Evolutionary conservation across 306 rosid species (phyloP), one percentile per base, ranked within the genome.

Genomic region (Dryas octopetala): DNA sequence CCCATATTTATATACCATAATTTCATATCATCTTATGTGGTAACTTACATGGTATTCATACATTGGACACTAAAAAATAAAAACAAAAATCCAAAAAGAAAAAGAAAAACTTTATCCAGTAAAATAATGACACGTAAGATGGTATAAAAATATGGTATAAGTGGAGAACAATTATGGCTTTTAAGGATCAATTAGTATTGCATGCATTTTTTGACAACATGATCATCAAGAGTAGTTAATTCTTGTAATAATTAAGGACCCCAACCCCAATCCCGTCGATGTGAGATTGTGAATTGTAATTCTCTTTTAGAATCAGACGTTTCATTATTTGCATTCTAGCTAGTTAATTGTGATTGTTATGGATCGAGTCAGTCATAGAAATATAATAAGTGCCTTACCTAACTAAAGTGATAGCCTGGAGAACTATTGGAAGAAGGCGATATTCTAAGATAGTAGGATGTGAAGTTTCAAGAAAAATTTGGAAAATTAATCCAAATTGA

Each of bases 141-240:
- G 19, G 19, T 19, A 19, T 19, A 19, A 19, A 19, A 19, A 19
- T 19, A 19, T 19, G 19, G 19, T 19, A 19, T 19, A 19, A 19
- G 19, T 19, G 19, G 19, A 19, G 5, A 15, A 38, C 1, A 12
- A 28, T 70, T 3, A 16, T 53, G 74, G 50, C 38, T 43, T 17
- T 50, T 0, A 2, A 44, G 28, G 40, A 74, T 44, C 78, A 73
- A 73, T 5, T 44, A 17, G 76, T 17, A 32, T 32, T 32, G 76
- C 28, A 23, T 5, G 12, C n/a, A 7, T 66, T 52, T 16, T 74
- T 16, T 11, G 3, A 75, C 48, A 3, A 44, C 72, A 12, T 19
- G 52, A n/a, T 23, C 38, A 54, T 47, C 51, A 26, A 52, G 50
- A 28, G 14, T 9, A 9, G 12, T 43, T 9, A 16, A 70, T 28